Evolutionary conservation across 164 flowering plant species (phyloP).

Genomic region (Piper betle): DNA sequence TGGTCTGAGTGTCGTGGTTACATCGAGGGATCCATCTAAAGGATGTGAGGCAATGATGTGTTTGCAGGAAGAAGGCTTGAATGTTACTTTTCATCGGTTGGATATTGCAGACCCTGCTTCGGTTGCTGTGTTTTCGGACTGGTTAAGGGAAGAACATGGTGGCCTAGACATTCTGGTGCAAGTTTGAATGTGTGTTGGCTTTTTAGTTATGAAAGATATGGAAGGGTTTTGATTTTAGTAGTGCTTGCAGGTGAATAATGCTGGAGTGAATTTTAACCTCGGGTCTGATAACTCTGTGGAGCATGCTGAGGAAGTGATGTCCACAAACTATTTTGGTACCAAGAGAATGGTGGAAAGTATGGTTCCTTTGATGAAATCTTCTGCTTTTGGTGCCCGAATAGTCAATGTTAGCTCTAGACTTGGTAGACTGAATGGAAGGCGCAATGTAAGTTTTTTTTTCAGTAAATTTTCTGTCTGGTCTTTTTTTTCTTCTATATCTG

Average conservation of each 20-base stretch:
- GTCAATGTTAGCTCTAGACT: conserved; percentile 61
- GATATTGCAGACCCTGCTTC: conserved; percentile 58
- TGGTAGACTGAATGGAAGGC: conserved; percentile 61
- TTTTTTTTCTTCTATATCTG: background rate
- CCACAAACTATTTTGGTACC: conserved; percentile 70
- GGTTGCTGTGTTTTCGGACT: conserved; percentile 36
- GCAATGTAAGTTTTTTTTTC: conserved; percentile 48
- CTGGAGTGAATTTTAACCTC: conserved; percentile 72
- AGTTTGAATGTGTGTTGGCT: background rate
- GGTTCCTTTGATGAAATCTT: conserved; percentile 60
- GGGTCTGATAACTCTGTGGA: conserved; percentile 84
- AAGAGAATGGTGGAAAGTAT: conserved; percentile 44
- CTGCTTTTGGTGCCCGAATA: conserved; percentile 51
- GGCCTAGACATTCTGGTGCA: conserved; percentile 69
- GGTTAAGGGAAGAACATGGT: conserved; percentile 52
- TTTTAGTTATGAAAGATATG: background rate
- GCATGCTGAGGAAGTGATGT: conserved; percentile 46
- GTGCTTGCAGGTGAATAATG: conserved; percentile 69
- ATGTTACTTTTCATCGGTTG: conserved; percentile 57
- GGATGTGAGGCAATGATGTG: conserved; percentile 55
- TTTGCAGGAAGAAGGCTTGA: conserved; percentile 56
- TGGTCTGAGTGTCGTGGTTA: conserved; percentile 58
- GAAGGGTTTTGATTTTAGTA: background rate
- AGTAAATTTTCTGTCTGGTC: background rate
- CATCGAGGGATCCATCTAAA: conserved; percentile 54